Evolutionary conservation across 2,329 filamentous ascomycete genomes (phyloP).

Genomic region (Diaporthe caulivora): DNA sequence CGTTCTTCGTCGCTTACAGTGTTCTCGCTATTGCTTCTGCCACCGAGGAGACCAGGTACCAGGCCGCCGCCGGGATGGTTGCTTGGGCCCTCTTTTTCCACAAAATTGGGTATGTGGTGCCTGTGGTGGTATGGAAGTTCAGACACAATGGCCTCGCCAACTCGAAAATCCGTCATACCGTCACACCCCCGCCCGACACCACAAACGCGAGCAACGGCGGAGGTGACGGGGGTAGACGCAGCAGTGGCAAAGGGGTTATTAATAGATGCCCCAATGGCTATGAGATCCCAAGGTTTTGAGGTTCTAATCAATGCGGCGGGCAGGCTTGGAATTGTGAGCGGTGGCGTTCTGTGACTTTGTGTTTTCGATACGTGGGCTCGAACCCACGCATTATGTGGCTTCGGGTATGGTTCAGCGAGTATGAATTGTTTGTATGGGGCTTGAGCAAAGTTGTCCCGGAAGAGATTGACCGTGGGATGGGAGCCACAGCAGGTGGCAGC

Average conservation of each 20-base stretch:
- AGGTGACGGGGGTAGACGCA: too few species aligned
- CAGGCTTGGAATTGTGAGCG: not conserved
- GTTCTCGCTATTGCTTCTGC: too few species aligned
- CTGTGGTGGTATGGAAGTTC: too few species aligned
- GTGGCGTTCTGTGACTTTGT: not conserved
- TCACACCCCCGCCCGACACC: constrained; percentile 75
- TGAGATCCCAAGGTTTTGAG: too few species aligned
- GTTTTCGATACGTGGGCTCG: not conserved
- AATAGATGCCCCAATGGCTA: too few species aligned
- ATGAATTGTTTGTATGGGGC: not conserved
- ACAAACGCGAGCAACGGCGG: constrained; percentile 36
- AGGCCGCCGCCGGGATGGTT: too few species aligned
- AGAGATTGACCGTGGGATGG: not conserved
- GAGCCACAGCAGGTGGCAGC: not conserved
- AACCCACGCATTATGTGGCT: not conserved
- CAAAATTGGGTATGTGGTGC: not conserved
- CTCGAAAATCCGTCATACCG: constrained; percentile 62
- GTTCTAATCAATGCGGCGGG: too few species aligned
- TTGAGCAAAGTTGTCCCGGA: not conserved
- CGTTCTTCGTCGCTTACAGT: not conserved
- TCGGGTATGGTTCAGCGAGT: not conserved
- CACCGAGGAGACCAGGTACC: too few species aligned
- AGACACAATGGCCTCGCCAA: constrained; percentile 69
- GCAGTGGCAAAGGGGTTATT: too few species aligned
- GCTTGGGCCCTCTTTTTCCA: not conserved